Conservation (phyloP, 768 basidiomycete species). For the Lentinula raphanica region DNA sequence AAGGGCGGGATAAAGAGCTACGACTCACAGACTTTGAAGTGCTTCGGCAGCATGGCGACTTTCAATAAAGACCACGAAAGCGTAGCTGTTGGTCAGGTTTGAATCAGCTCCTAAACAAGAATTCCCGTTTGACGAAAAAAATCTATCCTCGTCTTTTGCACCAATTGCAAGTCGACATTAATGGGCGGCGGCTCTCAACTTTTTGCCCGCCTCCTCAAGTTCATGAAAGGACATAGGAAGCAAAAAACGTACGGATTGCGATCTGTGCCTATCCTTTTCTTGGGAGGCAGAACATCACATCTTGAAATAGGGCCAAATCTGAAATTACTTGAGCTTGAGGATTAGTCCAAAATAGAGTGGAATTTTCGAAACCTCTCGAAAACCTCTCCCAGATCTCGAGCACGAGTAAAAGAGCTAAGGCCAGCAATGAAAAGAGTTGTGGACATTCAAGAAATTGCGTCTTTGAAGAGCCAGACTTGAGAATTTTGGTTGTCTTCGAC, state of each 20-base stretch:
- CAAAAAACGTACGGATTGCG: slow-evolving; percentile 73
- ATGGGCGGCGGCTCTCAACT: too few species aligned
- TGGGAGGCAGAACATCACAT: slow-evolving; percentile 85
- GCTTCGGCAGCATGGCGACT: slow-evolving; percentile 77
- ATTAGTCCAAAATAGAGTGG: background rate
- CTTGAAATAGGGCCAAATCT: slow-evolving; percentile 81
- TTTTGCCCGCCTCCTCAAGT: background rate
- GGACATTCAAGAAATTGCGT: slow-evolving; percentile 43
- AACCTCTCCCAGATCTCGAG: slow-evolving; percentile 77
- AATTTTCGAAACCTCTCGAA: slow-evolving; percentile 57
- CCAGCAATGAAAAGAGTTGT: slow-evolving; percentile 86
- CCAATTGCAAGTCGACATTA: too few species aligned
- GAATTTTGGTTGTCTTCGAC: background rate
- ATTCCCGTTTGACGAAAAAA: too few species aligned
- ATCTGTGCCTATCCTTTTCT: slow-evolving; percentile 68
- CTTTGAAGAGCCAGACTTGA: background rate
- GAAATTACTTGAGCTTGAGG: slow-evolving; percentile 1
- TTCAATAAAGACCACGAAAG: slow-evolving; percentile 79
- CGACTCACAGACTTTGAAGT: slow-evolving; percentile 71
- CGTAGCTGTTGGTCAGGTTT: slow-evolving; percentile 57
- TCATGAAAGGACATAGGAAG: background rate
- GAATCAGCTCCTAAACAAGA: too few species aligned
- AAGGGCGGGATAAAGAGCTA: background rate
- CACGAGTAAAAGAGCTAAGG: slow-evolving; percentile 77
- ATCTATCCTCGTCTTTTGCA: too few species aligned